Conservation (phyloP, 75 land plant genomes). For the Selaginella moellendorffii region DNA sequence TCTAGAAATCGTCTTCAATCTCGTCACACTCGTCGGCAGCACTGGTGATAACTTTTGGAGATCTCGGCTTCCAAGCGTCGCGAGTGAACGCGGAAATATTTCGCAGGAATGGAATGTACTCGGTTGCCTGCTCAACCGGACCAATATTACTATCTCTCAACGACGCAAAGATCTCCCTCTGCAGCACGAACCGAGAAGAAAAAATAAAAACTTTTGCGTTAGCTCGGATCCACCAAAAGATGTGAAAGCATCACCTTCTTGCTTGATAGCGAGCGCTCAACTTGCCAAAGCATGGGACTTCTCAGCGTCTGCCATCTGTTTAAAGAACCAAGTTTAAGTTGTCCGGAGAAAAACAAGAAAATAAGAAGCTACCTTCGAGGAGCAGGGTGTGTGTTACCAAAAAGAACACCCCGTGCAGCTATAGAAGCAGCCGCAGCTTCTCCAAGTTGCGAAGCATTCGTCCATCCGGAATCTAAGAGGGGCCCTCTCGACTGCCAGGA, state of each 20-base stretch:
- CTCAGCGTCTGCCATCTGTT: conserved; percentile 83
- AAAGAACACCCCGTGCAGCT: conserved; percentile 76
- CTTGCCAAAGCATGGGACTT: conserved; percentile 69
- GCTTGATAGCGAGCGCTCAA: conserved; percentile 37
- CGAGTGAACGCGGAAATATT: neutral
- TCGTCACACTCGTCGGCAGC: neutral
- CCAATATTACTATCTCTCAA: neutral
- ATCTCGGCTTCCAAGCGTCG: neutral
- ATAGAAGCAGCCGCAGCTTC: conserved; percentile 67
- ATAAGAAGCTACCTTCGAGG: conserved; percentile 34
- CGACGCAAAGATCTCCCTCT: neutral
- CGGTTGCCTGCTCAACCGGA: too few relatives aligned
- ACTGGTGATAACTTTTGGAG: neutral
- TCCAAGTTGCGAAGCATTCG: conserved; percentile 25
- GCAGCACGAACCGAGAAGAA: neutral
- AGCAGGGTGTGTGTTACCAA: conserved; percentile 60
- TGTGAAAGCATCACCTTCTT: conserved; percentile 37
- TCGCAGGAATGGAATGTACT: neutral
- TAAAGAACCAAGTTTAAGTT: neutral
- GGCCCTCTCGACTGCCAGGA: neutral
- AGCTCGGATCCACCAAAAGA: neutral
- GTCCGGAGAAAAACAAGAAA: conserved; percentile 4
- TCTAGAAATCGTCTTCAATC: too few relatives aligned
- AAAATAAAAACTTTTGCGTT: neutral
- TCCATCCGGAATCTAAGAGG: neutral